Evolutionary conservation across 306 rosid genomes (phyloP).

Genomic region (Vigna nakashimae): DNA sequence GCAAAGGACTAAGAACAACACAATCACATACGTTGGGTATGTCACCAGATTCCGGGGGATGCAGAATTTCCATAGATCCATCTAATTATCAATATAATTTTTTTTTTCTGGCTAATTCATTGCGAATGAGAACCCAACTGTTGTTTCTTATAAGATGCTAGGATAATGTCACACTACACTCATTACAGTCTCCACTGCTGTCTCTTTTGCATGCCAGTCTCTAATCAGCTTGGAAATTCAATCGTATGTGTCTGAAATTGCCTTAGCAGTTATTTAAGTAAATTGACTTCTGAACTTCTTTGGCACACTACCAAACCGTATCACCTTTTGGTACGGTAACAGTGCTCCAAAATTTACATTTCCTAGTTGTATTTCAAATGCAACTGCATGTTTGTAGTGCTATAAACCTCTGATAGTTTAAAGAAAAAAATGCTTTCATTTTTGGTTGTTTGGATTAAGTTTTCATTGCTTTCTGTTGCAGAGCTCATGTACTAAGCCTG

Average conservation of each 20-base stretch:
- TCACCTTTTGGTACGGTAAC: not conserved
- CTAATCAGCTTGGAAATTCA: not conserved
- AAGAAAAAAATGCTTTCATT: conserved; percentile 45
- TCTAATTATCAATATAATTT: not conserved
- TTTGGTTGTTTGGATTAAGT: conserved; percentile 45
- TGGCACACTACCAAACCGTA: not conserved
- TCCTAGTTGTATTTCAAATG: conserved; percentile 19
- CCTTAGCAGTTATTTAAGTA: not conserved
- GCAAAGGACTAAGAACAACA: not conserved
- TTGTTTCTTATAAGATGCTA: not conserved
- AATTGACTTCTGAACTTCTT: conserved; percentile 18
- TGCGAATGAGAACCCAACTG: not conserved
- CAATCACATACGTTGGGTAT: conserved; percentile 23
- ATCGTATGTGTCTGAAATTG: conserved; percentile 20
- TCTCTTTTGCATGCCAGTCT: conserved; percentile 1
- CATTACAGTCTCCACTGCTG: conserved; percentile 3
- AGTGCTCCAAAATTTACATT: not conserved
- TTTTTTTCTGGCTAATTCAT: not conserved
- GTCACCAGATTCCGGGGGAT: not conserved
- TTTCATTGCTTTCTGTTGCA: conserved; percentile 64
- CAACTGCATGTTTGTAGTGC: conserved; percentile 9
- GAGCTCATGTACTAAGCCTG: conserved; percentile 97
- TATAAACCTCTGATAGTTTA: conserved; percentile 7
- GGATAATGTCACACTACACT: conserved; percentile 7
- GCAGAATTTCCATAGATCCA: not conserved